A percentile compares a stretch with the other conserved stretches of the same genome.
phyloP scores from a whole-genome alignment of 306 rosid genomes.

The Carpinus fangiana region DNA sequence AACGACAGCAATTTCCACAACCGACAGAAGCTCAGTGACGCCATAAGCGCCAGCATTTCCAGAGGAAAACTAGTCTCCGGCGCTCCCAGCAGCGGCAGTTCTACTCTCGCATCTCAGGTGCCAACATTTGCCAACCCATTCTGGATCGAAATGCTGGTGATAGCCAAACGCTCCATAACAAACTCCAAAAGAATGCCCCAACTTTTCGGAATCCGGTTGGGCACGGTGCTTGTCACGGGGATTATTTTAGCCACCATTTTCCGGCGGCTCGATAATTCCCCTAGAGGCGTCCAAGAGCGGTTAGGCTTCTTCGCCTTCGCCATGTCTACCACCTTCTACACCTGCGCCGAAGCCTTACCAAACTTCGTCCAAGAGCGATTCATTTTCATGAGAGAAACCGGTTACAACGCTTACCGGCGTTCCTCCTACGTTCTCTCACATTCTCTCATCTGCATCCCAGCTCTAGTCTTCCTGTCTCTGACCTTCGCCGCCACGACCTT shows the following conservation, averaged over 20 bases:
- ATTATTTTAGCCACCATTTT: slow-evolving; percentile 74
- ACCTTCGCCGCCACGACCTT: slow-evolving; percentile 69
- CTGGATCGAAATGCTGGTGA: slow-evolving; percentile 71
- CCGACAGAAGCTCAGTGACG: slow-evolving; percentile 53
- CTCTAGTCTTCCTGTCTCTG: slow-evolving; percentile 60
- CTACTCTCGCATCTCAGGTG: slow-evolving; percentile 38
- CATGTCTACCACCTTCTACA: slow-evolving; percentile 90
- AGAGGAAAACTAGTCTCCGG: slow-evolving; percentile 81
- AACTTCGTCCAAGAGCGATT: slow-evolving; percentile 87
- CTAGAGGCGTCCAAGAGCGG: slow-evolving; percentile 72
- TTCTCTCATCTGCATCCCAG: slow-evolving; percentile 61
- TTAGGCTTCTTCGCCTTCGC: slow-evolving; percentile 91
- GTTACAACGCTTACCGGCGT: slow-evolving; percentile 88
- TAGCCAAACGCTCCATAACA: slow-evolving; percentile 57
- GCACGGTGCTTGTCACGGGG: slow-evolving; percentile 77
- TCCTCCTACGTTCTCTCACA: slow-evolving; percentile 84
- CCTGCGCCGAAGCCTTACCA: slow-evolving; percentile 89
- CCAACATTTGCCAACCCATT: slow-evolving; percentile 72
- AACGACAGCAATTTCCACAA: neutral
- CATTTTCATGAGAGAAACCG: slow-evolving; percentile 97
- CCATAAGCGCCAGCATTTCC: slow-evolving; percentile 74
- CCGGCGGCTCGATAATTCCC: slow-evolving; percentile 64
- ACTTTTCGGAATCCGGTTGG: slow-evolving; percentile 71
- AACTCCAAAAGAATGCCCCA: slow-evolving; percentile 84
- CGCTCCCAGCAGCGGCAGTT: slow-evolving; percentile 39